phyloP scores from a whole-genome alignment of 2,329 filamentous ascomycete genomes.

The Endoconidiophora polonica region DNA sequence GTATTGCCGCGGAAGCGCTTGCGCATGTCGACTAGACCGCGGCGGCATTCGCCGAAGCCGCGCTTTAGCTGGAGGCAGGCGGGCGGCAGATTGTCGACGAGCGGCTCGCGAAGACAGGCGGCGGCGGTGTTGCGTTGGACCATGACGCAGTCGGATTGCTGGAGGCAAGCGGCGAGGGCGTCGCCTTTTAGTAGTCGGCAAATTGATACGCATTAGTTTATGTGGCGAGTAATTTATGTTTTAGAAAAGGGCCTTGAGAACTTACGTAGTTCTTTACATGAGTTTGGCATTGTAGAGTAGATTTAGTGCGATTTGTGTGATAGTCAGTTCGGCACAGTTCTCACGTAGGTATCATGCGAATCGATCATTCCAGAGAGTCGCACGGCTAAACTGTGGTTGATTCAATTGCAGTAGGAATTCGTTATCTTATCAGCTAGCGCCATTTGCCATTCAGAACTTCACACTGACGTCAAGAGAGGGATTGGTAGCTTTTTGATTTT shows the following conservation, averaged over 20 bases:
- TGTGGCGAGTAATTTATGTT: conserved; percentile 4
- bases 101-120: conserved; percentile 74
- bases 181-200: conserved; percentile 42
- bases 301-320: neutral
- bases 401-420: too few species aligned
- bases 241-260: conserved; percentile 13
- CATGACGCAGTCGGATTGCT: conserved; percentile 93
- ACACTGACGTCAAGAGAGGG: too few species aligned
- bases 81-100: conserved; percentile 64
- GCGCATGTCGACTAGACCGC: conserved; percentile 95
- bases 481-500: too few species aligned
- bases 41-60: conserved; percentile 86
- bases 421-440: too few species aligned
- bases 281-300: conserved; percentile 59
- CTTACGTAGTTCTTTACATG: conserved; percentile 92
- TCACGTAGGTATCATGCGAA: too few species aligned
- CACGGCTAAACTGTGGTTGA: neutral
- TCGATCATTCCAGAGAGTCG: too few species aligned
- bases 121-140: conserved; percentile 69
- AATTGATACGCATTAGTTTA: neutral
- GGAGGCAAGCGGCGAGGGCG: conserved; percentile 84
- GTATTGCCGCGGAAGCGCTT: conserved; percentile 94
- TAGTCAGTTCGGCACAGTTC: too few species aligned
- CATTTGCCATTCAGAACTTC: too few species aligned
- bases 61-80: conserved; percentile 88